A percentile compares a stretch with the other conserved stretches of the same genome.
Evolutionary conservation across 2,329 filamentous ascomycete genomes (phyloP).

Genomic region (Akanthomyces lecanii): DNA sequence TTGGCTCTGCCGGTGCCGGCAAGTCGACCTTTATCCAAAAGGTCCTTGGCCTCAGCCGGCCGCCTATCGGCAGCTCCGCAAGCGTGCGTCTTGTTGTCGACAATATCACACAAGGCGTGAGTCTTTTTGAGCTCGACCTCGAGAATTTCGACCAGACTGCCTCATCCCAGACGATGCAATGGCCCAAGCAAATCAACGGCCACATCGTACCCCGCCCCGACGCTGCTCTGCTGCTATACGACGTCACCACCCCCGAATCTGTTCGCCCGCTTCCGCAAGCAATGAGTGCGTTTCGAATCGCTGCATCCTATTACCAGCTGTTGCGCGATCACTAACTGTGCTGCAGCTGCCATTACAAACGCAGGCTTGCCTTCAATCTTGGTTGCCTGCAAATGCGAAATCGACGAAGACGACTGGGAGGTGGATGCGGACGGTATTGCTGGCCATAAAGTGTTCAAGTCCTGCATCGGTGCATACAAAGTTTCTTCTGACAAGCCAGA

Average conservation of each 20-base stretch:
- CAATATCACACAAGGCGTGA: constrained; percentile 53
- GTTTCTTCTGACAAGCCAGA: constrained; percentile 67
- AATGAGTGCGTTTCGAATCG: constrained; percentile 60
- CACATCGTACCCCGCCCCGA: constrained; percentile 71
- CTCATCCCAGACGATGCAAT: constrained; percentile 51
- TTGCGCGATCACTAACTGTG: constrained; percentile 15
- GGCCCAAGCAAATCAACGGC: constrained; percentile 66
- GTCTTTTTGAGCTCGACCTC: constrained; percentile 61
- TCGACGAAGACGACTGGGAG: constrained; percentile 63
- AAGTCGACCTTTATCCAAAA: constrained; percentile 66
- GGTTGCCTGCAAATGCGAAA: constrained; percentile 87
- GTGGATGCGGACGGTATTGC: constrained; percentile 64
- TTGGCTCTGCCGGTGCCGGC: constrained; percentile 62
- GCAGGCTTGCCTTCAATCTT: constrained; percentile 72
- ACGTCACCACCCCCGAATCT: constrained; percentile 74
- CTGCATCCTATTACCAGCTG: constrained; percentile 11
- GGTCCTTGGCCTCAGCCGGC: constrained; percentile 51
- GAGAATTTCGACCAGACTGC: constrained; percentile 60
- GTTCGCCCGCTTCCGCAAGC: constrained; percentile 70
- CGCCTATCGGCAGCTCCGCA: constrained; percentile 51
- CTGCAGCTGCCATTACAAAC: constrained; percentile 66
- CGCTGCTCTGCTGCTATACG: constrained; percentile 80
- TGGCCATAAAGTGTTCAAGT: constrained; percentile 59
- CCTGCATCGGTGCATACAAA: constrained; percentile 68
- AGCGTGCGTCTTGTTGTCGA: constrained; percentile 57